Base-by-base conservation (phyloP, 2,329 filamentous ascomycete species). In the Apiospora phragmitis region DNA sequence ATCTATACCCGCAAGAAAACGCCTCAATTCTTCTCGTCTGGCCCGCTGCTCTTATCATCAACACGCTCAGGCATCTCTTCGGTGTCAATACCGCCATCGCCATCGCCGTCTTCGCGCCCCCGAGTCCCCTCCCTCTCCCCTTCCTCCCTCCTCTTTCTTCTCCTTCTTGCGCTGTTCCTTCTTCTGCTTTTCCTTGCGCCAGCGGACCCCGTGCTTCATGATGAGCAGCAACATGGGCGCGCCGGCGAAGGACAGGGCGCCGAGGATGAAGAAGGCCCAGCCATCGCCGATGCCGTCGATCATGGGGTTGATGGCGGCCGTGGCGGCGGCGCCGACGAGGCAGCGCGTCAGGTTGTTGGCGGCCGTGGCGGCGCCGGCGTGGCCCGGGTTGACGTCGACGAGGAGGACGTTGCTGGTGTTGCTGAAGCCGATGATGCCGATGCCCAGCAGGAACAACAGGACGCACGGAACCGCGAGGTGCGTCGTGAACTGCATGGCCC, bases 301-400 rank as follows among this genome's bases (percentile, higher is more conserved):
- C 76, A 87, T 80, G 21, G 80, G 80, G 21, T 82, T 78, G 49
- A 86, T 81, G 26, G 83, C 73, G 0, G 82, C 83, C 8, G 82
- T 83, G 38, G 81, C 82, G 0, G 77, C 80, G 0, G 85, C 85
- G 14, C 83, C 84, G 26, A 86, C 75, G 26, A 82, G 73, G 70
- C 84, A 86, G 24, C 85, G 73, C 0, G 82, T 80, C 6, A 87
- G 71, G 69, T 86, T 86, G 70, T 83, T 84, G 1, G 82, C 80
- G 0, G 84, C 84, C 0, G 83, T 85, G 2, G 84, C 84, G 3
- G 81, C 80, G 0, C 82, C 82, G 0, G 84, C 82, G 3, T 78
- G 78, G 1, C 77, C 77, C 0, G 81, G 81, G 72, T 85, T 83
- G 18, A 87, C 76, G 72, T 87, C 85, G 1, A 86, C 80, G 14